These are phyloP conservation scores for Cruciata laevipes DNA, from an alignment of 257 asterid species.

Conservation along the genomic window DNA sequence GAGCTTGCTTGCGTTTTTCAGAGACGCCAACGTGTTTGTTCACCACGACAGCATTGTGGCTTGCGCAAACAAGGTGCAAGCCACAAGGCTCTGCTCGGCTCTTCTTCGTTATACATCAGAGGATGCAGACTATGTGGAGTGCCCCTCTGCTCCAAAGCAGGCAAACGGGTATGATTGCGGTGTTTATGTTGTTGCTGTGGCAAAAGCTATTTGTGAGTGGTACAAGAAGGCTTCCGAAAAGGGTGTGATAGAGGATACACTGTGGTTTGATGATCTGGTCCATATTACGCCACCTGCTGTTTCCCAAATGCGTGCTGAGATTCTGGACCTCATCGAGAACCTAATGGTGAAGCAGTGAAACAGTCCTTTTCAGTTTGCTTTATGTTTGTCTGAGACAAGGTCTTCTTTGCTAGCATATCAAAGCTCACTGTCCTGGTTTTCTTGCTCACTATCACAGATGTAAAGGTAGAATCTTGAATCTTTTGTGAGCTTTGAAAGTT, in stretches of 20 bases:
- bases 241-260: slow-evolving; percentile 19
- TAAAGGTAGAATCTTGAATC: too few species aligned
- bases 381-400: neutral
- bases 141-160: slow-evolving; percentile 40
- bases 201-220: slow-evolving; percentile 58
- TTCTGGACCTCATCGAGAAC: slow-evolving; percentile 40
- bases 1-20: slow-evolving; percentile 65
- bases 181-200: slow-evolving; percentile 58
- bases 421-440: too few species aligned
- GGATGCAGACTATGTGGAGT: slow-evolving; percentile 32
- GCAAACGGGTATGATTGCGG: slow-evolving; percentile 80
- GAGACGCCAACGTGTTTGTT: slow-evolving; percentile 44
- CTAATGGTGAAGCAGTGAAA: slow-evolving; percentile 31
- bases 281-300: slow-evolving; percentile 42
- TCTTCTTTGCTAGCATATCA: neutral
- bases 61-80: too few species aligned
- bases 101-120: slow-evolving; percentile 24
- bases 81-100: slow-evolving; percentile 28
- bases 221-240: slow-evolving; percentile 21
- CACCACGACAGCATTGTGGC: too few species aligned
- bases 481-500: too few species aligned
- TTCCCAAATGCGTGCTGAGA: slow-evolving; percentile 45
- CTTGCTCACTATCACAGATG: too few species aligned
- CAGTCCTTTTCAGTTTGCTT: neutral
- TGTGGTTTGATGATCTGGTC: slow-evolving; percentile 49